These are phyloP conservation scores for Lichtheimia ramosa DNA, from an alignment of 371 early-diverging fungal genomes.

Conservation along the genomic window DNA sequence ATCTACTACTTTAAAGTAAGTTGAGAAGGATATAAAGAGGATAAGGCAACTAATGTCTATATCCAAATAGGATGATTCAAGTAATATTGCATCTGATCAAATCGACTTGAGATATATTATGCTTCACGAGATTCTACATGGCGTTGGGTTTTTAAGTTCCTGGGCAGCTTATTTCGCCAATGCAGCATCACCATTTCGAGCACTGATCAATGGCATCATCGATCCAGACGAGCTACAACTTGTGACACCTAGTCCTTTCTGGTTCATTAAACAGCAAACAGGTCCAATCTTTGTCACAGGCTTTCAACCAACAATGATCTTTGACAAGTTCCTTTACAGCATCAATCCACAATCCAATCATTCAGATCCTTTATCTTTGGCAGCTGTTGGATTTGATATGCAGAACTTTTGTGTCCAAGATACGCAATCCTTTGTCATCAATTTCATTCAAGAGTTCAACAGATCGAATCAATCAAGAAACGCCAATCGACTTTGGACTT, in stretches of 20 bases:
- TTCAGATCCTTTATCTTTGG: slow-evolving; percentile 8
- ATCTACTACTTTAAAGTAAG: slow-evolving; percentile 43
- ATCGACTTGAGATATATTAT: slow-evolving; percentile 42
- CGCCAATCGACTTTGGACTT: slow-evolving; percentile 35
- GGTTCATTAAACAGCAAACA: slow-evolving; percentile 33
- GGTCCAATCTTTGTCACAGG: slow-evolving; percentile 46
- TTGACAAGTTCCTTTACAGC: slow-evolving; percentile 44
- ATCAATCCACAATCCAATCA: slow-evolving; percentile 11
- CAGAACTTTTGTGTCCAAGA: slow-evolving; percentile 46
- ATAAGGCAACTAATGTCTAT: neutral
- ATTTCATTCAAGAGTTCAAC: slow-evolving; percentile 40
- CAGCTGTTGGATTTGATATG: slow-evolving; percentile 35
- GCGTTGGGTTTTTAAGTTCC: slow-evolving; percentile 41
- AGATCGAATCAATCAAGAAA: slow-evolving; percentile 27
- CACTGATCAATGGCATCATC: slow-evolving; percentile 36
- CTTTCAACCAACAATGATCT: slow-evolving; percentile 50
- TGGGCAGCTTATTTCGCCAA: slow-evolving; percentile 55
- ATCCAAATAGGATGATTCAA: neutral
- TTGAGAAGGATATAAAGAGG: neutral
- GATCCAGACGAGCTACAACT: slow-evolving; percentile 31
- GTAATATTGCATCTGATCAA: slow-evolving; percentile 27
- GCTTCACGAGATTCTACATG: slow-evolving; percentile 46
- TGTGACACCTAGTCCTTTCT: slow-evolving; percentile 38
- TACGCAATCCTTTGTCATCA: slow-evolving; percentile 39
- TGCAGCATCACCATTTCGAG: slow-evolving; percentile 34